Evolutionary conservation across 2,329 filamentous ascomycete genomes (phyloP).

Genomic region (Colletotrichum camelliae): DNA sequence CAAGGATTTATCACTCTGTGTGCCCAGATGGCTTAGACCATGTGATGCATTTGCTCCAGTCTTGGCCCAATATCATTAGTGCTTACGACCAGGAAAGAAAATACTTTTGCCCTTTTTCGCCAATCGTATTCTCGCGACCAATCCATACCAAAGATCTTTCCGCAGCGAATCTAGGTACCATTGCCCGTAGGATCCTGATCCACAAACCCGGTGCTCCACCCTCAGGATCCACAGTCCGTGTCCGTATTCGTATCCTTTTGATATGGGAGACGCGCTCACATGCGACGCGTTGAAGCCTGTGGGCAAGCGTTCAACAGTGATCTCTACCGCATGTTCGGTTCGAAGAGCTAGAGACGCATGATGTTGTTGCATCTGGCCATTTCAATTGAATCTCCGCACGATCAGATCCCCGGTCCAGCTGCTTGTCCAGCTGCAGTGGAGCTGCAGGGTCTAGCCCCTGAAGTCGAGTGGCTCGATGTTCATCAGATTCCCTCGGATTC

Average conservation of each 20-base stretch:
- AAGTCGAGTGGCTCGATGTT: not conserved
- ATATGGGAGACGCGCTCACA: not conserved
- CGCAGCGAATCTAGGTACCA: not conserved
- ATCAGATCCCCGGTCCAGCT: not conserved
- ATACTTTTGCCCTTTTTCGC: not conserved
- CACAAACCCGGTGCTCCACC: not conserved
- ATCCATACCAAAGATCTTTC: not conserved
- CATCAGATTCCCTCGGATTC: not conserved
- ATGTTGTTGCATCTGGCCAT: not conserved
- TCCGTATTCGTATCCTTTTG: not conserved
- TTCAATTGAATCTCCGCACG: not conserved
- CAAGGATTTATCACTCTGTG: not conserved
- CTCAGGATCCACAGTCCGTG: not conserved
- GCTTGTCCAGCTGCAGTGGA: not conserved
- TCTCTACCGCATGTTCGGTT: not conserved
- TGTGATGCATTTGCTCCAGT: not conserved
- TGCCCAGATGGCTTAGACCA: not conserved
- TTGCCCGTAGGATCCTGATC: not conserved
- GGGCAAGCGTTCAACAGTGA: not conserved
- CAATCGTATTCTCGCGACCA: not conserved
- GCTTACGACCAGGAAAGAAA: not conserved
- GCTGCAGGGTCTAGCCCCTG: not conserved
- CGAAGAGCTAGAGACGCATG: not conserved
- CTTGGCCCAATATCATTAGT: not conserved
- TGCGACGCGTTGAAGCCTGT: not conserved